Percentiles rank a stretch among this genome's conserved stretches.
Evolutionary conservation across 345 rosid species (phyloP).

Genomic region (Ricinus communis): DNA sequence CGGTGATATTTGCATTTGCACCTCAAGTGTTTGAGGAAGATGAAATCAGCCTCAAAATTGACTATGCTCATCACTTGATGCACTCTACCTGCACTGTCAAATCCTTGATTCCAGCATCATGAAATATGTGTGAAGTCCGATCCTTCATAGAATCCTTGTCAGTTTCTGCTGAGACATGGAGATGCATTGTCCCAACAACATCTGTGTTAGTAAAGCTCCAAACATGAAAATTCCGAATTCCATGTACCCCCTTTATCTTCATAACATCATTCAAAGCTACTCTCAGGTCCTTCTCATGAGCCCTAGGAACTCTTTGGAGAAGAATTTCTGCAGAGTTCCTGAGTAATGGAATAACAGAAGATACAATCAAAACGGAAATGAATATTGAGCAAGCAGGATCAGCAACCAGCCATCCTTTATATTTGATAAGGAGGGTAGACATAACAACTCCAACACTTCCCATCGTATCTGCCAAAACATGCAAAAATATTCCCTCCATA

Average conservation of each 20-base stretch:
- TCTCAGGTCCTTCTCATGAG: conserved; percentile 58
- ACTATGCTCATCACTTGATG: conserved; percentile 25
- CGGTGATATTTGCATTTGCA: not conserved
- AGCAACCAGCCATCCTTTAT: conserved; percentile 98
- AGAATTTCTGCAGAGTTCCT: conserved; percentile 89
- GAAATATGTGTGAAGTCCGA: conserved; percentile 53
- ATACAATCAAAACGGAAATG: conserved; percentile 72
- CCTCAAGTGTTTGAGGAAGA: not conserved
- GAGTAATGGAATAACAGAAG: conserved; percentile 89
- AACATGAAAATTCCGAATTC: conserved; percentile 70
- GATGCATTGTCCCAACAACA: conserved; percentile 75
- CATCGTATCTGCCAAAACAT: conserved; percentile 91
- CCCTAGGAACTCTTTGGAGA: conserved; percentile 83
- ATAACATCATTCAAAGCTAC: conserved; percentile 51
- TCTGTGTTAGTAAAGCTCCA: conserved; percentile 92
- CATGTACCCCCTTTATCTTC: conserved; percentile 55
- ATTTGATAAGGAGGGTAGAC: conserved; percentile 89
- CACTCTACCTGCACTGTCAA: conserved; percentile 78
- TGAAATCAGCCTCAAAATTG: not conserved
- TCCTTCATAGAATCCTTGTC: conserved; percentile 57
- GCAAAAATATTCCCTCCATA: conserved; percentile 98
- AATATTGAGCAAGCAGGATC: conserved; percentile 98
- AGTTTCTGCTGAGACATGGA: conserved; percentile 61
- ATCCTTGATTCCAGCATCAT: conserved; percentile 81
- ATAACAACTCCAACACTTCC: conserved; percentile 96